Evolutionary conservation across 306 rosid genomes (phyloP), one percentile per base, ranked within the genome.

Genomic region (Dryas octopetala): DNA sequence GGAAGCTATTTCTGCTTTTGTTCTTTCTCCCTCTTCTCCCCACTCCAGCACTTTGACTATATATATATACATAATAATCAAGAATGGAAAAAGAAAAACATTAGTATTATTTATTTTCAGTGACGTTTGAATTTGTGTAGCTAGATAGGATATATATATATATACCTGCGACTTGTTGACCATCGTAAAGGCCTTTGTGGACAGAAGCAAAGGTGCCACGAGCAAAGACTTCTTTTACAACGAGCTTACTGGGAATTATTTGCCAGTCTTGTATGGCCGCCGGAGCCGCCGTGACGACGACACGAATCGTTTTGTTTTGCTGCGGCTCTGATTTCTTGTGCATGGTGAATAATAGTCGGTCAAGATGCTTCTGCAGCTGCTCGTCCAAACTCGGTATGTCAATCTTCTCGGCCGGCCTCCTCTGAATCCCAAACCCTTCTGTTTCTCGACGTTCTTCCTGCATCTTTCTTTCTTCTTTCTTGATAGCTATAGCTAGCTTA

Each of bases 361-460:
- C 12, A 4, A 70, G 63, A 70, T 53, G 73, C 48, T 9, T 70
- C 63, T 41, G 62, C 3, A 53, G 48, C 41, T 53, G 62, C 2
- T 54, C 40, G 41, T 70, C 74, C 51, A 70, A 16, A 55, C 65
- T 71, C 15, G 4, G 23, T 13, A 71, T 44, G 75, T 71, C 66
- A 8, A 55, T 44, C 19, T 11, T 71, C 3, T 1, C 38, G 2
- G 38, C 38, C 38, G 38, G 38, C 38, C 38, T 32, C 38, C 38
- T 32, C 38, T 32, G 38, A 1, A 32, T 32, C 38, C 38, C 38
- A 32, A 32, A 32, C 38, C 38, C 38, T 32, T 32, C 1, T 32
- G 2, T 32, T 32, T 32, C 38, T 32, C 3, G 38, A 32, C 38
- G 38, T 2, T 32, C 38, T 32, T 32, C 38, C 38, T 32, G 38